Evolutionary conservation across 164 flowering plant species (phyloP), one percentile per base, ranked within the genome.

Genomic region (Annona squamosa): DNA sequence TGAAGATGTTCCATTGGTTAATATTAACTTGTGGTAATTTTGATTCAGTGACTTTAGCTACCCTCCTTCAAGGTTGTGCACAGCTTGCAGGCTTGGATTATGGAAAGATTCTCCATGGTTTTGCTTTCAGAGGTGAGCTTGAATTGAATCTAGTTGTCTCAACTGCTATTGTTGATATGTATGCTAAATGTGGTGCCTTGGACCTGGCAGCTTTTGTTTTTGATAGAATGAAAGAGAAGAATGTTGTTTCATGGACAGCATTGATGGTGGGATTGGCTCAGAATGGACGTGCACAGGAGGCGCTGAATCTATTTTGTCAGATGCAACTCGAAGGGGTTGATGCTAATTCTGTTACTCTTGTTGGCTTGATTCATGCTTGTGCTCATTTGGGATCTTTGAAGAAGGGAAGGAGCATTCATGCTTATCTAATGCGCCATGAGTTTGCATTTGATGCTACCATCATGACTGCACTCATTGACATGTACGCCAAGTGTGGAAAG

Each of bases 231-330:
- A 63, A 75, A 57, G 77, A 80, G 61, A 85, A 73, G 75, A 85
- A 83, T 76, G 83, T 83, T 18, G 71, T 83, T 41, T 76, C 83
- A 17, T 85, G 86, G 87, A 83, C 84, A 18, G 84, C 86, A 56
- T 77, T 83, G 85, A 67, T 85, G 57, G 84, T 77, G 46, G 87
- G 85, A n/a, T 77, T 82, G 59, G 84, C 85, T 48, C 84, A 85
- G 65, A 79, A 85, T 74, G 87, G 87, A 56, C 78, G 63, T 45
- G 84, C 87, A 6, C 79, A 72, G 67, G 84, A 85, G 67, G 86
- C 87, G 45, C n/a, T 81, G 18, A 62, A 48, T 59, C 57, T 83
- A 65, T 81, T 85, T 62, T 7, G 70, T 19, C 66, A 63, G 73
- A 85, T 85, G 86, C 84, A 75, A 75, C 72, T 67, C 41, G 81